Base-by-base conservation (phyloP, 495 filamentous ascomycete genomes). In the Penicillium cinerascens region DNA sequence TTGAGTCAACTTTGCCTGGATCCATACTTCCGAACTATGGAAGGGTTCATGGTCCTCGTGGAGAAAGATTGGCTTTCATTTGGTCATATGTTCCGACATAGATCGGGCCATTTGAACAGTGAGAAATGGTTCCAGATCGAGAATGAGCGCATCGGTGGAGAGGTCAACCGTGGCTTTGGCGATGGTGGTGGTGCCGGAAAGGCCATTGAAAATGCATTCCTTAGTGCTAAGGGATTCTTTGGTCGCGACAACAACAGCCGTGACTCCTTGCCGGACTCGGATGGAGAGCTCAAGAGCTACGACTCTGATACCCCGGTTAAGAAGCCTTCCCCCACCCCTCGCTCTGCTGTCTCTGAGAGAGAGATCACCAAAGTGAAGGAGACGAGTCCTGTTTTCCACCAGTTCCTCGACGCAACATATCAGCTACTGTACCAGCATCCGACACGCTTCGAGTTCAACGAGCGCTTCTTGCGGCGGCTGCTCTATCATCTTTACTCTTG, bases 21-120 rank as follows among this genome's bases (percentile, higher is more conserved):
- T 63, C 93, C 93, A 0, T 97, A 96, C 65, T 97, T 92, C 64
- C 82, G 93, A 22, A 99, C 95, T 6, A 72, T 99, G 44, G 91
- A 97, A 53, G 93, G 93, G 21, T 99, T 97, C 67, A 92, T 97
- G 58, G 84, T 95, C 3, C 71, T 99, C 21, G 83, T 99, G 2
- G 95, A 97, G 66, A 99, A 99, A 63, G 93, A 99, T 63, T 99
- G 92, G 91, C 76, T 97, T 17, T 92, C 92, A 0, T 99, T 96
- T 67, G 93, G 93, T 7, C 92, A 99, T 65, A 96, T 96, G 85
- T 99, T 97, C 72, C 82, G 89, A 38, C 85, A 95, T 58, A 84
- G 93, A 42, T 89, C 88, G 9, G 93, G 92, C 6, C 87, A 87
- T 55, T 70, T 96, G 36, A 88, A 86, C 55, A 89, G 87, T 54